Evolutionary conservation across 2,329 filamentous ascomycete genomes (phyloP), one percentile per base, ranked within the genome.

Genomic region (Myriosclerotinia curreyana): DNA sequence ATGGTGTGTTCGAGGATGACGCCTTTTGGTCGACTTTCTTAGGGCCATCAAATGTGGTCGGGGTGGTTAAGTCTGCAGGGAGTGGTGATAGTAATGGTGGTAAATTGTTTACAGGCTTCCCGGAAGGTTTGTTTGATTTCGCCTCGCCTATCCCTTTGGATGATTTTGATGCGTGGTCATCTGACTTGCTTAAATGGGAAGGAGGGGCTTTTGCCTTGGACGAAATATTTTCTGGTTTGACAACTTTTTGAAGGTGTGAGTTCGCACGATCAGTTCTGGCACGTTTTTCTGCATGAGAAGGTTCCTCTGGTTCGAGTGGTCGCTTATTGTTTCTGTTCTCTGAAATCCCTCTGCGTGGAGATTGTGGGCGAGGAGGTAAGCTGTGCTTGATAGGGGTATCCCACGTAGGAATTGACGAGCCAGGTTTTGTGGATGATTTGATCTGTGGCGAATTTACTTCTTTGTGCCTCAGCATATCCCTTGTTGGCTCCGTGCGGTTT

Each of bases 331-430:
- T 66, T 46, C 69, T 70, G 6, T 50, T 42, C 42, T 69, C 68
- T 4, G 59, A 54, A 49, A 61, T 64, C 9, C 60, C 65, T 38
- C 67, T 66, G 25, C 60, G 62, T 28, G 69, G 71, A 5, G 72
- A 72, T 59, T 64, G 67, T 46, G 71, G 72, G 31, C 70, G 71
- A 60, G 73, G 69, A 63, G 71, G 71, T 25, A 72, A 65, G 40
- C 62, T 60, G 64, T 73, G 70, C 44, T 71, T 73, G 15, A 66
- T 55, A 28, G 60, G 66, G 31, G 55, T 42, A 55, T 66, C 64
- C 52, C 59, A 66, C 12, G 59, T 49, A 25, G 53, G 60, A 44
- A 62, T 36, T 48, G 62, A 60, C 22, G 62, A 46, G 55, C 44
- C 22, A 20, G 34, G 34, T 60, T 46, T 52, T 3, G 65, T 14